Base-by-base conservation (phyloP, 2,329 filamentous ascomycete species). In the Diplodia sapinea region DNA sequence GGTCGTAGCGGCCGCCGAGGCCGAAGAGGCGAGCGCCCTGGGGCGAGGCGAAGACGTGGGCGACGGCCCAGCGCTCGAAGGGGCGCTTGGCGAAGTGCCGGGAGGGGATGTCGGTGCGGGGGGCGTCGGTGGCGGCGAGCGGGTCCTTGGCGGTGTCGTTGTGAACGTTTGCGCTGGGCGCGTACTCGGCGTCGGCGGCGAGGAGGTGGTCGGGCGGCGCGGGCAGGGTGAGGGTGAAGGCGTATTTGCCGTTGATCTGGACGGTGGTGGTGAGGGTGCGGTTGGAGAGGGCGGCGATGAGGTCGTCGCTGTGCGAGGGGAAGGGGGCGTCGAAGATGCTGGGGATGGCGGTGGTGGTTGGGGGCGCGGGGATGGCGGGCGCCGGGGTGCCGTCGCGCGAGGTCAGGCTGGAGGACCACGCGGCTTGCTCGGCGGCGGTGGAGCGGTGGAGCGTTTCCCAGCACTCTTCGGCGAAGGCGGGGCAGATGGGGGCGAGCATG, bases 401-500 rank as follows among this genome's bases (percentile, higher is more conserved):
- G 2, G 31, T 2, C 31, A 59, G 29, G n/a, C 54, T 31, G 6
- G 15, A 52, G 49, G 20, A 47, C 33, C 33, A 36, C 1, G 33
- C 9, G 17, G 8, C 17, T n/a, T 70, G 70, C 2, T 74, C 23
- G n/a, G 73, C 64, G 31, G 71, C 62, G n/a, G 70, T 70, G 66
- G 78, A 75, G 4, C n/a, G 15, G 23, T 80, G 75, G 3, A 94
- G 82, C 1, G 85, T 73, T 69, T 85, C 83, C 91, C 91, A 96
- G 77, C 88, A 91, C 79, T 96, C 92, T 72, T 94, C 92, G 1
- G 92, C 86, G 68, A 95, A 88, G 0, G 91, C 91, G 0, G 93
- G 93, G 0, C 91, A 87, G 64, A 96, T 88, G 4, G 93, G 93
- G 0, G 92, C 91, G 72, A 94, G 82, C 81, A 96, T 87, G 61